phyloP scores from a whole-genome alignment of 2,329 filamentous ascomycete genomes.

The Ophiostoma fasciatum region DNA sequence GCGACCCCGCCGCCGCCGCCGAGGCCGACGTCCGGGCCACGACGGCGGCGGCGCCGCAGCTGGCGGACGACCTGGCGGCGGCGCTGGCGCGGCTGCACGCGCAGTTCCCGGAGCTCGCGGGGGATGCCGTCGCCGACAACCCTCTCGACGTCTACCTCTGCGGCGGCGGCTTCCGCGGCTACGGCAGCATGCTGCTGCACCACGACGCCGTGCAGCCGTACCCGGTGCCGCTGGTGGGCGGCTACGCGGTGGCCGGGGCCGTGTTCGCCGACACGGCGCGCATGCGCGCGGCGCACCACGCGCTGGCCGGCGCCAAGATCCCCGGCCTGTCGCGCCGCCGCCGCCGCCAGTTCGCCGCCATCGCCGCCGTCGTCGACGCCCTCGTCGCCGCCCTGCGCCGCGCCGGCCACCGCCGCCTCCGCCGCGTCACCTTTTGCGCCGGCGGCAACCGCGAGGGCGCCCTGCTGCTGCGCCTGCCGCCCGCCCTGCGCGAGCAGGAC shows the following conservation, averaged over 20 bases:
- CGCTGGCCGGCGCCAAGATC: slow-evolving; percentile 37
- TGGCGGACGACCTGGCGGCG: slow-evolving; percentile 40
- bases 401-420: slow-evolving; percentile 39
- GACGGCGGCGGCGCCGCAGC: slow-evolving; percentile 34
- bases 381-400: slow-evolving; percentile 45
- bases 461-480: slow-evolving; percentile 55
- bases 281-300: slow-evolving; percentile 36
- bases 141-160: slow-evolving; percentile 63
- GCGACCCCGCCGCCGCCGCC: background rate
- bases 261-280: slow-evolving; percentile 41
- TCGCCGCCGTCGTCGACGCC: slow-evolving; percentile 64
- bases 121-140: slow-evolving; percentile 20
- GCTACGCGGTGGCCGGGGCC: slow-evolving; percentile 50
- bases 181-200: slow-evolving; percentile 80
- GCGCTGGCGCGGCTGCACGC: slow-evolving; percentile 42
- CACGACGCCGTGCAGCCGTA: slow-evolving; percentile 60
- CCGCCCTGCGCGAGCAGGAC: slow-evolving; percentile 42
- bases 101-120: slow-evolving; percentile 33
- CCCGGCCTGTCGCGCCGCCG: slow-evolving; percentile 71
- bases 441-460: slow-evolving; percentile 74
- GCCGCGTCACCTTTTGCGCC: slow-evolving; percentile 67
- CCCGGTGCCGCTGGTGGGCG: slow-evolving; percentile 69
- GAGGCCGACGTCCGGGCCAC: slow-evolving; percentile 25
- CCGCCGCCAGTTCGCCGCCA: slow-evolving; percentile 69
- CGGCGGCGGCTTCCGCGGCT: slow-evolving; percentile 80